These are phyloP conservation scores for Beta lomatogona DNA, from an alignment of 179 eudicot species.

Conservation along the genomic window DNA sequence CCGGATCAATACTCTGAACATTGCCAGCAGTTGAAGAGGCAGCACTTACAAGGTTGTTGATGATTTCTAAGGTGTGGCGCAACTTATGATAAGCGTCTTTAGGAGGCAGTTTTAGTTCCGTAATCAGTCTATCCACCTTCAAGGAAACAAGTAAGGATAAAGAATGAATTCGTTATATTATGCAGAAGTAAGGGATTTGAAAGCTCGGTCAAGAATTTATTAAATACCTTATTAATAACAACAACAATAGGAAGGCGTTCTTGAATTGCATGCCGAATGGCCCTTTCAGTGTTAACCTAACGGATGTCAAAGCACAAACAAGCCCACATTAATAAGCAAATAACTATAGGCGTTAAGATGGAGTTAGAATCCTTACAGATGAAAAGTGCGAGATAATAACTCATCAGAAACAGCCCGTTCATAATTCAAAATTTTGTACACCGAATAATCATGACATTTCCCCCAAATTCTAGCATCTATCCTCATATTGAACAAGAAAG, in stretches of 20 bases:
- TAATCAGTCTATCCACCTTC: conserved; percentile 96
- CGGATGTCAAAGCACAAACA: background rate
- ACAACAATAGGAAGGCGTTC: conserved; percentile 89
- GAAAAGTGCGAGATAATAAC: background rate
- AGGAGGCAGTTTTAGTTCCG: conserved; percentile 94
- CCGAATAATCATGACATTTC: background rate
- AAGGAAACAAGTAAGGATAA: conserved; percentile 11
- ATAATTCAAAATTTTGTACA: background rate
- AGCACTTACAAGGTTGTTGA: conserved; percentile 79
- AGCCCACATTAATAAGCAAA: background rate
- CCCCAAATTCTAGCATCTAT: background rate
- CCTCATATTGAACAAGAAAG: background rate
- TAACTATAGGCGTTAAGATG: background rate
- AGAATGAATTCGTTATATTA: background rate
- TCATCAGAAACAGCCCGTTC: background rate
- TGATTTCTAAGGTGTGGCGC: conserved; percentile 83
- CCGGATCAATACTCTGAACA: conserved; percentile 85
- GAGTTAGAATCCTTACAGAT: background rate
- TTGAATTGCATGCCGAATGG: conserved; percentile 93
- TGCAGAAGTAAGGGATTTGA: background rate
- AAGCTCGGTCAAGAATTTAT: background rate
- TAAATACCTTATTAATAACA: conserved; percentile 82
- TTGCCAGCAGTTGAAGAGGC: conserved; percentile 86
- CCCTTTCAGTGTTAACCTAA: conserved; percentile 93
- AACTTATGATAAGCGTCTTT: conserved; percentile 96